phyloP scores from a whole-genome alignment of 2,329 filamentous ascomycete genomes.

The Colletotrichum karsti region DNA sequence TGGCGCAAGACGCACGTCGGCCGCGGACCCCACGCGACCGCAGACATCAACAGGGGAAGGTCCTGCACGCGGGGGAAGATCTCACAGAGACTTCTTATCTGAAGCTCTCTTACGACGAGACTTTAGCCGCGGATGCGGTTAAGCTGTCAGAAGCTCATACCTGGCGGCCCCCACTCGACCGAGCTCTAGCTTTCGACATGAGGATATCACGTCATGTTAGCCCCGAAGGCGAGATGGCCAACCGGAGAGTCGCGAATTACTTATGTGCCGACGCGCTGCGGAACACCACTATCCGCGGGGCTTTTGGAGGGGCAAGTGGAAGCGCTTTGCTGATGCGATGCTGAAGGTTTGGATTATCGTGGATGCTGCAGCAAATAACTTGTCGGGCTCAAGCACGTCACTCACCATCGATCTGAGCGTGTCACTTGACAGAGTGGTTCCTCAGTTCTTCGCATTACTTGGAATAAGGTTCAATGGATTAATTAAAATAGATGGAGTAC shows the following conservation, averaged over 20 bases:
- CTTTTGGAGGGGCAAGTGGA: background rate
- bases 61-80: background rate
- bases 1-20: constrained; percentile 24
- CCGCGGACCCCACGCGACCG: background rate
- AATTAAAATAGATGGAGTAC: background rate
- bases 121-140: background rate
- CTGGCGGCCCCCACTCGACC: background rate
- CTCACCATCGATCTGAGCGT: too few species aligned
- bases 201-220: constrained; percentile 30
- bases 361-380: too few species aligned
- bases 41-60: background rate
- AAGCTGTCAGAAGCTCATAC: background rate
- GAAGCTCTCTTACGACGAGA: background rate
- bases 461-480: background rate
- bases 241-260: background rate
- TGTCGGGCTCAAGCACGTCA: too few species aligned
- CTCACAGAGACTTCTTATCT: background rate
- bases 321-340: background rate
- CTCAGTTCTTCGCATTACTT: background rate
- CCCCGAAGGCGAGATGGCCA: constrained; percentile 20
- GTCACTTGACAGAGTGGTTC: too few species aligned
- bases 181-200: background rate
- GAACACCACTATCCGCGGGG: background rate
- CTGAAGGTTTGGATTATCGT: background rate
- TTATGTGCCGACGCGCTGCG: background rate